phyloP scores from a whole-genome alignment of 164 flowering plant species.

The Macadamia tetraphylla region DNA sequence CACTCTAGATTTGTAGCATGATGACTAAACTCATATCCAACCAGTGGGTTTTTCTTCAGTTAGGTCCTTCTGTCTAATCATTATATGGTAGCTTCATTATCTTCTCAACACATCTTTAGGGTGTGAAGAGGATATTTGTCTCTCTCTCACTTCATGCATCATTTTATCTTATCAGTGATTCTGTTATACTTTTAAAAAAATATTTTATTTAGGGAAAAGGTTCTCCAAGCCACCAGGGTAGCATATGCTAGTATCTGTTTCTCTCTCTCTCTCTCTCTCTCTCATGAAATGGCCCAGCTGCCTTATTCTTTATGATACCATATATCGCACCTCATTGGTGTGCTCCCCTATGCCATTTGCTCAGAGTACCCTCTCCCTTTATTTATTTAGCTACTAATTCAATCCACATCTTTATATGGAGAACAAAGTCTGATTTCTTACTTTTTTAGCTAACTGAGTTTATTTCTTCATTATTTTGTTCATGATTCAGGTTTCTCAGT shows the following conservation, averaged over 20 bases:
- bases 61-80: not conserved
- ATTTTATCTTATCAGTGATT: not conserved
- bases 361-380: not conserved
- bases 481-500: conserved; percentile 48
- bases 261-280: no score
- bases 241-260: no score
- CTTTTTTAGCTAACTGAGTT: not conserved
- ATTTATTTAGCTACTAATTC: not conserved
- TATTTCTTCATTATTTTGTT: not conserved
- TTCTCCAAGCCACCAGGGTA: no score
- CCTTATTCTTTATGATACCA: no score
- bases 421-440: not conserved
- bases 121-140: not conserved
- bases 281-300: no score
- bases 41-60: no score
- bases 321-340: no score
- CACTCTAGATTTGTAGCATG: not conserved
- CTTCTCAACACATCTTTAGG: not conserved
- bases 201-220: no score
- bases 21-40: not conserved
- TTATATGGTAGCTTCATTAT: not conserved
- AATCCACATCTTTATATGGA: no score
- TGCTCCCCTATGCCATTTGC: no score
- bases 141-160: not conserved
- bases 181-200: not conserved